phyloP scores from a whole-genome alignment of 768 basidiomycete genomes.

The Suillus fuscotomentosus region DNA sequence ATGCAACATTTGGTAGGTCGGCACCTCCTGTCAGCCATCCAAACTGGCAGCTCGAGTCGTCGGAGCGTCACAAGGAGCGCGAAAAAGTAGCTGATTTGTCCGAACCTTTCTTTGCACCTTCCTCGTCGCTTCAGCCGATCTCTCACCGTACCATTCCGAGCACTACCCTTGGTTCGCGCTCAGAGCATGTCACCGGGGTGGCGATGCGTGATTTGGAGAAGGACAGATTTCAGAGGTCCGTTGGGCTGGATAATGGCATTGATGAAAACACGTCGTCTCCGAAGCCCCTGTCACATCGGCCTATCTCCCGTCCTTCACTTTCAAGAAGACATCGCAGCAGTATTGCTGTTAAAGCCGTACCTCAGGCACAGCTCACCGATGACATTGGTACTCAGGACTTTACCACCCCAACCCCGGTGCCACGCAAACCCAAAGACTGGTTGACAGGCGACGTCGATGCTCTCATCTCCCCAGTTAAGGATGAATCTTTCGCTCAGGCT shows the following conservation, averaged over 20 bases:
- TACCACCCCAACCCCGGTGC: constrained; percentile 10
- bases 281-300: constrained; percentile 21
- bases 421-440: constrained; percentile 57
- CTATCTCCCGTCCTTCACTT: constrained; percentile 40
- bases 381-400: constrained; percentile 19
- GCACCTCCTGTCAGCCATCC: constrained; percentile 12
- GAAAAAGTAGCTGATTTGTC: constrained; percentile 23
- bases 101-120: constrained; percentile 18
- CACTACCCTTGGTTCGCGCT: constrained; percentile 40
- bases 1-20: constrained; percentile 48
- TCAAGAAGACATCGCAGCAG: constrained; percentile 50
- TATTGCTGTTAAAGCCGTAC: constrained; percentile 40
- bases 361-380: constrained; percentile 9
- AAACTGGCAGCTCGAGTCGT: constrained; percentile 16
- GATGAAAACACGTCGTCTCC: constrained; percentile 2
- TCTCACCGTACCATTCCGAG: constrained; percentile 16
- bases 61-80: constrained; percentile 5
- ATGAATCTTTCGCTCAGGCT: constrained; percentile 11
- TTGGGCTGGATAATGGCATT: constrained; percentile 17
- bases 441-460: constrained; percentile 66
- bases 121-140: constrained; percentile 20
- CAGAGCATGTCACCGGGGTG: constrained; percentile 55
- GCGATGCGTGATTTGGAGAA: constrained; percentile 43
- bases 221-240: constrained; percentile 10
- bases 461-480: constrained; percentile 17